A percentile compares a stretch with the other conserved stretches of the same genome.
These are phyloP conservation scores for Xylaria castorea DNA, from an alignment of 495 filamentous ascomycete genomes.

Conservation along the genomic window DNA sequence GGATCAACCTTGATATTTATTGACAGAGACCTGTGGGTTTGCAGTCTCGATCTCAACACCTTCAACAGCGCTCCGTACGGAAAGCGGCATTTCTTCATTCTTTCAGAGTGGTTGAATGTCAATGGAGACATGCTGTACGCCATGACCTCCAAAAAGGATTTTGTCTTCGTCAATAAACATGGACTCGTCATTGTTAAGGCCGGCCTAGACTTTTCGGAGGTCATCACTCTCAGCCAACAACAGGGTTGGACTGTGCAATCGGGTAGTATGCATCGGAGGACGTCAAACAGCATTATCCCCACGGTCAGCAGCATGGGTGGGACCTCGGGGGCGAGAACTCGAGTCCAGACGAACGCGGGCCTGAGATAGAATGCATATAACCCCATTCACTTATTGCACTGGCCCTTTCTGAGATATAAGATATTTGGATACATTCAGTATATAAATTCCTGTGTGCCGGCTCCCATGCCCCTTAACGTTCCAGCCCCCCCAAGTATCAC, in stretches of 20 bases:
- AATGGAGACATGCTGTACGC: constrained; percentile 19
- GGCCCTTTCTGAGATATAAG: not conserved
- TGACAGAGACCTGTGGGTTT: constrained; percentile 39
- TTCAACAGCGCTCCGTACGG: constrained; percentile 16
- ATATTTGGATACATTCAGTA: constrained; percentile 14
- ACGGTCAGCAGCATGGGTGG: constrained; percentile 16
- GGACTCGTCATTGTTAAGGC: constrained; percentile 32
- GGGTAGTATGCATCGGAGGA: constrained; percentile 23
- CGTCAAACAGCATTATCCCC: constrained; percentile 19
- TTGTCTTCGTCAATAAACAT: constrained; percentile 31
- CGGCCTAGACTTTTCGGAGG: constrained; percentile 31
- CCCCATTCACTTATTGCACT: too few species aligned
- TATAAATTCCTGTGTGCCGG: not conserved
- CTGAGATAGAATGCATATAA: not conserved
- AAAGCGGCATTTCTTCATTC: constrained; percentile 38
- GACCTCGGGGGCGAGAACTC: constrained; percentile 7
- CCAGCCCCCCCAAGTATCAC: constrained; percentile 1
- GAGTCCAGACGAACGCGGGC: constrained; percentile 15
- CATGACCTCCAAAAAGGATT: constrained; percentile 17
- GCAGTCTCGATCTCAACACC: constrained; percentile 32
- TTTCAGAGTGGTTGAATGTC: constrained; percentile 35
- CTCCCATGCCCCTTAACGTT: constrained; percentile 2
- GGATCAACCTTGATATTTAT: constrained; percentile 39
- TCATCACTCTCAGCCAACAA: constrained; percentile 16
- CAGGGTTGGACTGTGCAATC: constrained; percentile 19